Base-by-base conservation (phyloP, 1,139 yeast species). In the Lodderomyces margitis region DNA sequence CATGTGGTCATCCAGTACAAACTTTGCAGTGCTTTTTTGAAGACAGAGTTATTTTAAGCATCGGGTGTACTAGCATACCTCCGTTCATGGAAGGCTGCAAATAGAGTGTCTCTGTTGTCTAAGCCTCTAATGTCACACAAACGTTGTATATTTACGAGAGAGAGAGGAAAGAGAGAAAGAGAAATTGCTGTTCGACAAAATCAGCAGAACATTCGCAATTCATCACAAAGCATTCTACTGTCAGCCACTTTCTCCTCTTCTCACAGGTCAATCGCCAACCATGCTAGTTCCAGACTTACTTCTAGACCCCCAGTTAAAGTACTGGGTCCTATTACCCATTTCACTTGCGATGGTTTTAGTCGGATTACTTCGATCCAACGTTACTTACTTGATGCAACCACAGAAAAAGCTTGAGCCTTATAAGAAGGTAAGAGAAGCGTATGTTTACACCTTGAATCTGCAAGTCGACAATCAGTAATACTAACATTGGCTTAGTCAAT, bases 261-360 rank as follows among this genome's bases (percentile, higher is more conserved):
- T n/a, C n/a, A n/a, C n/a, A 24, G 27, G 9, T 6, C 23, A 10
- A 38, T n/a, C 23, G 5, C 9, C 23, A 21, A 21, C 23, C 9
- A 48, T 50, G 52, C 21, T 42, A 11, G 54, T 58, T 3, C 62
- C 64, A 17, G 74, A 70, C 39, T 59, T 70, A 32, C 49, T 83
- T 12, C 69, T 91, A 40, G 98, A 91, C 58, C 95, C 96, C 5
- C 78, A 80, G 46, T 71, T 92, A 49, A 83, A 87, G 61, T 78
- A 82, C 52, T 92, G 98, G 98, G 98, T 89, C 31, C 70, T 92
- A 20, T 64, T 89, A 36, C 98, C 98, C 27, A 91, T 92, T 38
- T 80, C 96, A 7, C 59, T 86, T 31, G 95, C 89, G 25, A 89
- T 92, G 96, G 84, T 92, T 14, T 64, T 91, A 43, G 91, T 88